Evolutionary conservation across 768 basidiomycete species (phyloP).

Genomic region (Collybia sordida): DNA sequence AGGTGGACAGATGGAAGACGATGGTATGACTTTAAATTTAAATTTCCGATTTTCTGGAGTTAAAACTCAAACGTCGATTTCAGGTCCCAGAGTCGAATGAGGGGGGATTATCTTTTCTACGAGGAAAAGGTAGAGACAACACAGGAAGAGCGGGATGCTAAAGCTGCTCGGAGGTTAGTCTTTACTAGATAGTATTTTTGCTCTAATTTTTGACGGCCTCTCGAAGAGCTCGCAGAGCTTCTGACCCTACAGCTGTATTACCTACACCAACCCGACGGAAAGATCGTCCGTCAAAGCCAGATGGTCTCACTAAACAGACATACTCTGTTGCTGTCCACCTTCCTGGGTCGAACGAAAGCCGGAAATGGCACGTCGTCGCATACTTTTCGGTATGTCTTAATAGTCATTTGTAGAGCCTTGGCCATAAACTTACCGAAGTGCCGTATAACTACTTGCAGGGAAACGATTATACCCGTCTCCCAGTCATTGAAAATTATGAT

Average conservation of each 20-base stretch:
- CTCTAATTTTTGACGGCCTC: constrained; percentile 10
- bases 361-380: constrained; percentile 84
- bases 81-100: constrained; percentile 86
- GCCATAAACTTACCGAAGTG: constrained; percentile 3
- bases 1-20: constrained; percentile 83
- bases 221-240: constrained; percentile 53
- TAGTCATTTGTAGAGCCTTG: not conserved
- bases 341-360: constrained; percentile 53
- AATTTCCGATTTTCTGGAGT: not conserved
- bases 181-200: not conserved
- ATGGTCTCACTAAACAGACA: constrained; percentile 85
- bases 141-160: constrained; percentile 75
- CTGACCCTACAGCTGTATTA: constrained; percentile 58
- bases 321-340: constrained; percentile 76
- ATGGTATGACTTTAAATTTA: constrained; percentile 44
- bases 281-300: constrained; percentile 74
- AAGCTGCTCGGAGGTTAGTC: constrained; percentile 71
- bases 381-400: constrained; percentile 66
- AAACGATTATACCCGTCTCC: constrained; percentile 66
- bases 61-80: constrained; percentile 1
- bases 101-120: constrained; percentile 80
- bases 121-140: constrained; percentile 83
- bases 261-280: constrained; percentile 68
- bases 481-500: constrained; percentile 73
- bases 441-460: constrained; percentile 37